A percentile compares a stretch with the other conserved stretches of the same genome.
Evolutionary conservation across 352 stramenopile species (phyloP).

Genomic region (Bremia lactucae): DNA sequence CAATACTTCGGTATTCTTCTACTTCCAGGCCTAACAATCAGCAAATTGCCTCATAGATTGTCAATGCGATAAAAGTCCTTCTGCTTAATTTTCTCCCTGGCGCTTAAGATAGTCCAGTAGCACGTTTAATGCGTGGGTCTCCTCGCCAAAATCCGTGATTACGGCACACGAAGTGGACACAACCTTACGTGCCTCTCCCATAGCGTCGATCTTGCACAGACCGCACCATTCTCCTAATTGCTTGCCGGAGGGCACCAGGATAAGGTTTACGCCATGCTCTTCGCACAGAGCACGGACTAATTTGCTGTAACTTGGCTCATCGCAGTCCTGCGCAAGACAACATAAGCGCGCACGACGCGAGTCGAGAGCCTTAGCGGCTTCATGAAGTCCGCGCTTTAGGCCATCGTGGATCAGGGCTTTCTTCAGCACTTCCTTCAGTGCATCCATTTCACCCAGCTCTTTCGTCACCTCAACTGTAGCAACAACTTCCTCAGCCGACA

Average conservation of each 20-base stretch:
- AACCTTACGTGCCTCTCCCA: slow-evolving; percentile 97
- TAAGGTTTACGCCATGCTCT: slow-evolving; percentile 90
- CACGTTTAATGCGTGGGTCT: slow-evolving; percentile 95
- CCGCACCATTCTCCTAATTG: slow-evolving; percentile 98
- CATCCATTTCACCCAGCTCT: slow-evolving; percentile 95
- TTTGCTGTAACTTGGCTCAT: slow-evolving; percentile 99
- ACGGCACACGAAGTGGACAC: slow-evolving; percentile 96
- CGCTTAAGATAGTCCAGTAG: slow-evolving; percentile 99
- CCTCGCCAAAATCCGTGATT: slow-evolving; percentile 99
- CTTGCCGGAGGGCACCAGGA: slow-evolving; percentile 90
- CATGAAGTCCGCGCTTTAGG: slow-evolving; percentile 97
- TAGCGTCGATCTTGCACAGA: slow-evolving; percentile 97
- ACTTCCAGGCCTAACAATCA: background rate
- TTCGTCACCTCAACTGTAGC: slow-evolving; percentile 82
- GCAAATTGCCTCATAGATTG: too few relatives aligned
- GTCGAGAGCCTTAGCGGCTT: slow-evolving; percentile 98
- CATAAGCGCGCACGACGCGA: slow-evolving; percentile 95
- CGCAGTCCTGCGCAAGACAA: slow-evolving; percentile 98
- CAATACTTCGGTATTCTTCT: too few relatives aligned
- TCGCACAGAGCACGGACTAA: slow-evolving; percentile 94
- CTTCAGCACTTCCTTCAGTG: slow-evolving; percentile 97
- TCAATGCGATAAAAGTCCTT: too few relatives aligned
- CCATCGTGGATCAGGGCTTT: slow-evolving; percentile 99
- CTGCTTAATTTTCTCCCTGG: slow-evolving; percentile 81
- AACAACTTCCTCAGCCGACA: slow-evolving; percentile 90